These are phyloP conservation scores for Ogataea dorogensis DNA, from an alignment of 805 yeast species.

Conservation along the genomic window DNA sequence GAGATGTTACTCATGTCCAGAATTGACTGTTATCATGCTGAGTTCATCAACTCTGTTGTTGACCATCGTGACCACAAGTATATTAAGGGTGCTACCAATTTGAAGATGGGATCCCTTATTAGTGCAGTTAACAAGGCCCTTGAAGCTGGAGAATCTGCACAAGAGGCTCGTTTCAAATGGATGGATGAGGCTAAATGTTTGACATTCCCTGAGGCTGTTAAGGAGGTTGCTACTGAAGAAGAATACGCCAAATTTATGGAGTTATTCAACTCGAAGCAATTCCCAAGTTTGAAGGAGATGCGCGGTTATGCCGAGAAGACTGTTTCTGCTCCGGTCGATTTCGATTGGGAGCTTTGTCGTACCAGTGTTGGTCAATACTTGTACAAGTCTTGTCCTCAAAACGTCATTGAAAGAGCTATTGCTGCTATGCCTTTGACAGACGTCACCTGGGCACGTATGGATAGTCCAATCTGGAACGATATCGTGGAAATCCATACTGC, in stretches of 20 bases:
- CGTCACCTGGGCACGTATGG: conserved; percentile 61
- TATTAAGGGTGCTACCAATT: conserved; percentile 46
- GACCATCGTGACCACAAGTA: conserved; percentile 59
- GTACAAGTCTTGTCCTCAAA: conserved; percentile 48
- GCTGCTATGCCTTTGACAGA: conserved; percentile 60
- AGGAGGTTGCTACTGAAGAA: conserved; percentile 28
- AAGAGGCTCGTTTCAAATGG: conserved; percentile 46
- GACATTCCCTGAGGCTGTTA: conserved; percentile 53
- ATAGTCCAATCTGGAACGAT: conserved; percentile 52
- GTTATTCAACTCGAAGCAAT: conserved; percentile 12
- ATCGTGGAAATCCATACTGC: conserved; percentile 46
- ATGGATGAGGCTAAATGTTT: conserved; percentile 37
- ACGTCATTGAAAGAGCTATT: conserved; percentile 53
- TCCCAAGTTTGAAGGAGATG: conserved; percentile 26
- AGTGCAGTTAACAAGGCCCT: conserved; percentile 46
- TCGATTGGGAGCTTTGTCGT: conserved; percentile 61
- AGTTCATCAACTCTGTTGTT: conserved; percentile 47
- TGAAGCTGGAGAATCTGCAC: conserved; percentile 34
- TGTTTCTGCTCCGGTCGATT: conserved; percentile 37
- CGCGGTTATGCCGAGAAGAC: conserved; percentile 16
- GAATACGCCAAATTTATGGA: conserved; percentile 13
- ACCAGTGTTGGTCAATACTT: conserved; percentile 58
- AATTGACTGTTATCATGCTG: conserved; percentile 57
- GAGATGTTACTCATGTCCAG: conserved; percentile 59
- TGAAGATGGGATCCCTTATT: conserved; percentile 40